These are phyloP conservation scores for Cunninghamia lanceolata DNA, from an alignment of 75 land plant species.

Conservation along the genomic window DNA sequence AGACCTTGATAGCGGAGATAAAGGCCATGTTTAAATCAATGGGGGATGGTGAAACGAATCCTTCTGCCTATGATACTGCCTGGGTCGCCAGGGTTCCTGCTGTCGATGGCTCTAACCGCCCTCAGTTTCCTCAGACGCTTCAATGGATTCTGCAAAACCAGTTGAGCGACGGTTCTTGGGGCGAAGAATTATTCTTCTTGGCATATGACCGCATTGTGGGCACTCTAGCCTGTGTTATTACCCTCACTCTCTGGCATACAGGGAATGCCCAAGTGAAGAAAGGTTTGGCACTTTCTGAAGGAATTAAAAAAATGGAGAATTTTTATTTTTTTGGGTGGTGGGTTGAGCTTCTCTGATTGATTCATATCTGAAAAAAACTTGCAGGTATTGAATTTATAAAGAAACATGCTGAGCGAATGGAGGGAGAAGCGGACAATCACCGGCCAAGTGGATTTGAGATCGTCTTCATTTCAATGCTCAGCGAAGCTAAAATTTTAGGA, in stretches of 20 bases:
- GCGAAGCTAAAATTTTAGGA: slow-evolving; percentile 9
- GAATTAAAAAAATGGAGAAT: not conserved
- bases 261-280: no score
- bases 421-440: not conserved
- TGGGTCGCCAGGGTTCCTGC: slow-evolving; percentile 17
- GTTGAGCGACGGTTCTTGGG: slow-evolving; percentile 56
- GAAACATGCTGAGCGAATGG: slow-evolving; percentile 2
- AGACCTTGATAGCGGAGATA: not conserved
- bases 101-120: slow-evolving; percentile 22
- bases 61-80: no score
- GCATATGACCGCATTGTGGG: slow-evolving; percentile 31
- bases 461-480: not conserved
- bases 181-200: slow-evolving; percentile 24
- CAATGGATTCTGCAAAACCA: slow-evolving; percentile 50
- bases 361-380: not conserved
- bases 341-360: not conserved
- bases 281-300: slow-evolving; percentile 11
- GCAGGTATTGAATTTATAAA: slow-evolving; percentile 10
- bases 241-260: no score
- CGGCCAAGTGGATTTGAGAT: slow-evolving; percentile 8
- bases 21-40: not conserved
- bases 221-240: slow-evolving; percentile 38
- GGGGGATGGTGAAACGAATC: not conserved
- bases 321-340: not conserved
- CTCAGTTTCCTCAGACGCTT: slow-evolving; percentile 36